Evolutionary conservation across 306 rosid species (phyloP).

Genomic region (Begonia peltatifolia): DNA sequence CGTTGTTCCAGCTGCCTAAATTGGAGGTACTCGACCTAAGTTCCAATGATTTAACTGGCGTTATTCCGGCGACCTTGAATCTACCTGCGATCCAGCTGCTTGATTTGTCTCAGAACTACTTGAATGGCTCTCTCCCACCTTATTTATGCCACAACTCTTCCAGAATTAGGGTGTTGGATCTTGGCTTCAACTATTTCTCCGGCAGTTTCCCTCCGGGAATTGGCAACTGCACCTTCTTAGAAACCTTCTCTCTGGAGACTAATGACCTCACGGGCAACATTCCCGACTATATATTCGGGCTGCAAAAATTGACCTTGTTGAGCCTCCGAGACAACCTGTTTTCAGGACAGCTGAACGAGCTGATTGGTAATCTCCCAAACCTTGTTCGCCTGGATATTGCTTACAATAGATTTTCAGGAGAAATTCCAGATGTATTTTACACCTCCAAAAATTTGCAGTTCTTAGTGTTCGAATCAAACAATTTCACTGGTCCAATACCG

Average conservation of each 20-base stretch:
- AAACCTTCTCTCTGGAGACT: conserved; percentile 8
- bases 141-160: conserved; percentile 58
- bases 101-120: conserved; percentile 34
- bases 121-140: conserved; percentile 37
- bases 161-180: conserved; percentile 48
- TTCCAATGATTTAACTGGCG: conserved; percentile 6
- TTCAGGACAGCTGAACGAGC: conserved; percentile 24
- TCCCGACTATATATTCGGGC: conserved; percentile 19
- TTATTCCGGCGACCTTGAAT: neutral
- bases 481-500: conserved; percentile 47
- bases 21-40: conserved; percentile 16
- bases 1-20: conserved; percentile 9
- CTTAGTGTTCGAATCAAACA: conserved; percentile 28
- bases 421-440: conserved; percentile 54
- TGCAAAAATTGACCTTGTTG: neutral
- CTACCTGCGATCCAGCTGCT: conserved; percentile 29
- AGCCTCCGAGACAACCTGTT: conserved; percentile 11
- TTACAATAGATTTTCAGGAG: conserved; percentile 44
- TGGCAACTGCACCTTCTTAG: conserved; percentile 41
- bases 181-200: conserved; percentile 53
- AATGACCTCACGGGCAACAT: conserved; percentile 29
- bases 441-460: conserved; percentile 3
- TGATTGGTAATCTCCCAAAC: conserved; percentile 56
- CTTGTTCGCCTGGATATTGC: conserved; percentile 34
- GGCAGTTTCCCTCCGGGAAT: conserved; percentile 33